These are phyloP conservation scores for Phialophora verrucosa DNA, from an alignment of 2,329 filamentous ascomycete genomes.

Conservation along the genomic window DNA sequence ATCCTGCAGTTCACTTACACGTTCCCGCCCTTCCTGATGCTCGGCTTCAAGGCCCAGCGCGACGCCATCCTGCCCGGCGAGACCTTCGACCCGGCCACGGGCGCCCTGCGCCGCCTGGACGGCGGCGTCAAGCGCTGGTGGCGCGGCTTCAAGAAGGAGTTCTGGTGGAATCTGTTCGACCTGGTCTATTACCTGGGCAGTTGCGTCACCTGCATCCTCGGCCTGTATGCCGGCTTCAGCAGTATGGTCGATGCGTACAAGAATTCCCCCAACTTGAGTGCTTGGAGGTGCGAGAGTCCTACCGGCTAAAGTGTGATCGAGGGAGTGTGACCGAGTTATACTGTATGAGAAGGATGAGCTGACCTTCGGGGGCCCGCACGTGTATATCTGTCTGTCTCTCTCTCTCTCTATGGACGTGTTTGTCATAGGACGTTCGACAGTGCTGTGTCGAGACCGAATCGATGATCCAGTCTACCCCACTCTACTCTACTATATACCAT, in stretches of 20 bases:
- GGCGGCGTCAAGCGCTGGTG: slow-evolving; percentile 33
- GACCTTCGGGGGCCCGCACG: neutral
- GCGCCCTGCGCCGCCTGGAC: slow-evolving; percentile 29
- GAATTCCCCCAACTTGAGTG: slow-evolving; percentile 27
- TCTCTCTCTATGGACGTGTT: neutral
- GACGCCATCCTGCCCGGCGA: slow-evolving; percentile 40
- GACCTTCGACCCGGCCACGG: slow-evolving; percentile 38
- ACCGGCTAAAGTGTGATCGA: slow-evolving; percentile 2
- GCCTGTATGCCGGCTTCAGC: slow-evolving; percentile 39
- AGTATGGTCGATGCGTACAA: slow-evolving; percentile 42
- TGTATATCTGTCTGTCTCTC: neutral
- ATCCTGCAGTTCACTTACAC: slow-evolving; percentile 57
- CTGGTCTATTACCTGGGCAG: slow-evolving; percentile 41
- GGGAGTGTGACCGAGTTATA: neutral
- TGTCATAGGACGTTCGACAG: no score
- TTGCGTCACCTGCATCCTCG: slow-evolving; percentile 38
- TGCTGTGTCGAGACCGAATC: no score
- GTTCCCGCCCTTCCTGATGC: slow-evolving; percentile 46
- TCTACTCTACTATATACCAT: no score
- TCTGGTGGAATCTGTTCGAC: slow-evolving; percentile 41
- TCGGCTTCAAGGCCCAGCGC: slow-evolving; percentile 43
- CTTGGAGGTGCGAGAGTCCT: slow-evolving; percentile 31
- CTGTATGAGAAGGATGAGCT: neutral
- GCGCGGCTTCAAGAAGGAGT: slow-evolving; percentile 41
- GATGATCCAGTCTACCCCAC: no score